phyloP scores from a whole-genome alignment of 257 asterid species.

The Solanum rostratum region DNA sequence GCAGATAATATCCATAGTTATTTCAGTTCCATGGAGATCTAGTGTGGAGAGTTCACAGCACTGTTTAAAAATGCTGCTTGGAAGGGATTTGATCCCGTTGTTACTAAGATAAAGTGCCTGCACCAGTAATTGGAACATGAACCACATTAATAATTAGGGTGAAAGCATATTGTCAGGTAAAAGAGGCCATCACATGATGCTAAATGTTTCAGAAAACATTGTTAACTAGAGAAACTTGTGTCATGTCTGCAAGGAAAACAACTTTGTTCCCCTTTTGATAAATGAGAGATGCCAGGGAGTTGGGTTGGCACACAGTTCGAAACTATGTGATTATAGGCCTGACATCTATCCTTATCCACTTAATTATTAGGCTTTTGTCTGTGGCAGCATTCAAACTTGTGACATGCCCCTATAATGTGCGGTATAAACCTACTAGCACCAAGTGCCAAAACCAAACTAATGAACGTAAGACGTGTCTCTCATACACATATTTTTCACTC shows the following conservation, averaged over 20 bases:
- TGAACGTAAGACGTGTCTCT: background rate
- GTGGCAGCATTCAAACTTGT: background rate
- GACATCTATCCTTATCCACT: background rate
- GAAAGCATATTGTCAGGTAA: background rate
- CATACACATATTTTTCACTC: background rate
- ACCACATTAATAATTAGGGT: background rate
- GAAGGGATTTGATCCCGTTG: constrained; percentile 73
- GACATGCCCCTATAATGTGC: background rate
- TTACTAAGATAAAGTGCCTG: constrained; percentile 66
- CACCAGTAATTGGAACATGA: background rate
- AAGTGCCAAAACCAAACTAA: background rate
- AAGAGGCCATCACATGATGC: background rate
- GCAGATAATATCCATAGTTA: constrained; percentile 72
- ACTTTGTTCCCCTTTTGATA: background rate
- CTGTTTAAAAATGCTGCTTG: constrained; percentile 37
- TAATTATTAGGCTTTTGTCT: background rate
- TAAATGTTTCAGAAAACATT: background rate
- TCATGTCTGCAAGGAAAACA: background rate
- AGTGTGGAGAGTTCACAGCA: constrained; percentile 70
- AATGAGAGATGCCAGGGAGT: background rate
- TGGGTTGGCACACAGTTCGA: background rate
- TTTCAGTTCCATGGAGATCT: constrained; percentile 81
- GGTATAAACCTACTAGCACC: background rate
- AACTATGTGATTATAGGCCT: background rate
- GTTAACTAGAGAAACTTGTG: background rate